Evolutionary conservation across 768 basidiomycete genomes (phyloP).

Genomic region (Rhodotorula paludigena): DNA sequence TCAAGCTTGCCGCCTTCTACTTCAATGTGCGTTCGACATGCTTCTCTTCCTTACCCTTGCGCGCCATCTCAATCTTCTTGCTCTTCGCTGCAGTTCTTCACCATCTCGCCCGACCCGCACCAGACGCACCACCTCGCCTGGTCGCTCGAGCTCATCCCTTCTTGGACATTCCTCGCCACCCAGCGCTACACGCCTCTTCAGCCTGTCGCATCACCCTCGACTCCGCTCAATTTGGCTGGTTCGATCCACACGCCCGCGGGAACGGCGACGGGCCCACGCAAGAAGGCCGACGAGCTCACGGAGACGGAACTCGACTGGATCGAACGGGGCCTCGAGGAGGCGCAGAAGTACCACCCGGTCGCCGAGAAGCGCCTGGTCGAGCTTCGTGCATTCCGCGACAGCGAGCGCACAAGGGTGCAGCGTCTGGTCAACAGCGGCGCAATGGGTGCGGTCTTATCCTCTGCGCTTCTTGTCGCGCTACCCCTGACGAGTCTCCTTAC

Average conservation of each 20-base stretch:
- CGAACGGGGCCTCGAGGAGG: constrained; percentile 12
- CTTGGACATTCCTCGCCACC: constrained; percentile 12
- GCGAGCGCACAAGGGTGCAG: not conserved
- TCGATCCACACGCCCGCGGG: not conserved
- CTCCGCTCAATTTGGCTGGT: too few species aligned
- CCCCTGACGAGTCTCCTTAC: too few species aligned
- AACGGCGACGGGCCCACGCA: too few species aligned
- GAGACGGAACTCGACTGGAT: constrained; percentile 21
- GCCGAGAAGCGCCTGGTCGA: constrained; percentile 4
- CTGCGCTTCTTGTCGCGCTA: not conserved
- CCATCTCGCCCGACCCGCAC: constrained; percentile 14
- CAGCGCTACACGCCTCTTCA: not conserved
- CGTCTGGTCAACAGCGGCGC: not conserved
- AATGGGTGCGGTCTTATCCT: not conserved
- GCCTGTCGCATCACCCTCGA: not conserved
- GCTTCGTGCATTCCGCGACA: constrained; percentile 1
- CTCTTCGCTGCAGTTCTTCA: not conserved
- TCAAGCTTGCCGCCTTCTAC: constrained; percentile 16
- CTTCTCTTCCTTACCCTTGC: too few species aligned
- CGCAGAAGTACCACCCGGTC: not conserved
- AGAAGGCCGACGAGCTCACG: constrained; percentile 1
- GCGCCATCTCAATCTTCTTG: too few species aligned
- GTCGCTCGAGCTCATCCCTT: constrained; percentile 14
- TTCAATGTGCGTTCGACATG: not conserved
- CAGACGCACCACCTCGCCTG: constrained; percentile 17